Conservation (phyloP, 2,329 filamentous ascomycete species). For the Pyricularia sp. region DNA sequence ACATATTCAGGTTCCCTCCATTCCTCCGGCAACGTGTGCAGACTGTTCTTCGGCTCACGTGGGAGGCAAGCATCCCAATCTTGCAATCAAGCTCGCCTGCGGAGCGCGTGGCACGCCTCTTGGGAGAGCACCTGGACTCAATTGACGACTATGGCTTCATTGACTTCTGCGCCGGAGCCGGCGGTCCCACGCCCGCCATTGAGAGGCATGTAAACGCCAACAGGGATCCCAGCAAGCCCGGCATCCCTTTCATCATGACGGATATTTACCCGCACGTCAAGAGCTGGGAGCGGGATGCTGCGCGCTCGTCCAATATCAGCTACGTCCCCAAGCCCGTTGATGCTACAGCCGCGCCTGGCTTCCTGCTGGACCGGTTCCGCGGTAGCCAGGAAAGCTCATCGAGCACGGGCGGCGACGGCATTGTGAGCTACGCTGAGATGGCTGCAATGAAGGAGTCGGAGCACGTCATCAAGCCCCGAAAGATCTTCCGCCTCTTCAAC, state of each 20-base stretch:
- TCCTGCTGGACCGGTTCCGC: constrained; percentile 26
- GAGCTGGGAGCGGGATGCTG: constrained; percentile 46
- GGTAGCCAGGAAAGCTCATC: background rate
- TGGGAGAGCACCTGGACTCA: constrained; percentile 38
- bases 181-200: constrained; percentile 59
- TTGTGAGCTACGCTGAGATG: background rate
- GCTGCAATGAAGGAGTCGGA: constrained; percentile 22
- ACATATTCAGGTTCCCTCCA: constrained; percentile 47
- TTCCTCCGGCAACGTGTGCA: constrained; percentile 57
- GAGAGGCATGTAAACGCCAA: constrained; percentile 48
- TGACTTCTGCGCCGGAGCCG: constrained; percentile 69
- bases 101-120: constrained; percentile 46
- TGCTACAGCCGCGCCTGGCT: constrained; percentile 48
- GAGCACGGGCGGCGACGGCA: background rate
- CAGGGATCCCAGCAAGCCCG: constrained; percentile 13
- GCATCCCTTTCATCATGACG: constrained; percentile 52
- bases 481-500: constrained; percentile 62
- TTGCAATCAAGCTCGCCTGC: constrained; percentile 50
- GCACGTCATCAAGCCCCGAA: constrained; percentile 11
- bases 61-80: constrained; percentile 49
- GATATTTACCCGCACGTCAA: constrained; percentile 56
- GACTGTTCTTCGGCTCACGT: constrained; percentile 52
- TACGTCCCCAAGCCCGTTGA: constrained; percentile 56
- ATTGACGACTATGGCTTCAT: constrained; percentile 52
- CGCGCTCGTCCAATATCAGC: constrained; percentile 42